Evolutionary conservation across 768 basidiomycete genomes (phyloP), one percentile per base, ranked within the genome.

Genomic region (Termitomyces sp.): DNA sequence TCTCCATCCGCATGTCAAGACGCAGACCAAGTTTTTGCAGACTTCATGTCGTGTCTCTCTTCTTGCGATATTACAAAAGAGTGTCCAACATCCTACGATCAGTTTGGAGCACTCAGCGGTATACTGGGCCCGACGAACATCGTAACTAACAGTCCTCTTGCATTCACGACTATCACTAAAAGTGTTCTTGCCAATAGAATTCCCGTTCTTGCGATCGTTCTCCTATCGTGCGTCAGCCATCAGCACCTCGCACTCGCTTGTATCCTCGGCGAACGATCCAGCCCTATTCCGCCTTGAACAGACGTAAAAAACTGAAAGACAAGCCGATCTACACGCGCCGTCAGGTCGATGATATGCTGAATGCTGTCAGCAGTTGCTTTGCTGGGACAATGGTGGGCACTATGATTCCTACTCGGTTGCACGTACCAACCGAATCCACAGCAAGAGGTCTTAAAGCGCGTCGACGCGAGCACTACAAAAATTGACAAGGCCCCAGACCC

Each of bases 301-400:
- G 43, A 24, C 51, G 56, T 32, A 57, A 45, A 49, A 60, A 50
- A 45, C 6, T 53, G 30, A 60, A 54, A 43, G 59, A 60, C 32
- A 59, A 55, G 34, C 58, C 58, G 10, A 44, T 59, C 5, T 59
- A 59, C 21, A 59, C 58, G 14, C 58, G 58, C 14, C 44, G 51
- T 5, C 58, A 59, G 28, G 58, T 59, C 40, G 58, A 59, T 26
- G 58, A 59, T 38, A 59, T 59, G 51, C 32, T 59, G 15, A 51
- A 49, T 47, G 54, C 58, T 15, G 51, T 59, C 46, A 52, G 58
- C 28, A 49, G 32, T 21, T 59, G 58, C 28, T 59, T 59, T 42
- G 45, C 53, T 3, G 54, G 51, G 10, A 59, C 58, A 19, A 59
- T 60, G 51, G 59, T 57, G 6, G 24, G 56, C 42, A 12, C 8